Conservation (phyloP, 176 grass and related monocot genomes). For the Phragmites australis region DNA sequence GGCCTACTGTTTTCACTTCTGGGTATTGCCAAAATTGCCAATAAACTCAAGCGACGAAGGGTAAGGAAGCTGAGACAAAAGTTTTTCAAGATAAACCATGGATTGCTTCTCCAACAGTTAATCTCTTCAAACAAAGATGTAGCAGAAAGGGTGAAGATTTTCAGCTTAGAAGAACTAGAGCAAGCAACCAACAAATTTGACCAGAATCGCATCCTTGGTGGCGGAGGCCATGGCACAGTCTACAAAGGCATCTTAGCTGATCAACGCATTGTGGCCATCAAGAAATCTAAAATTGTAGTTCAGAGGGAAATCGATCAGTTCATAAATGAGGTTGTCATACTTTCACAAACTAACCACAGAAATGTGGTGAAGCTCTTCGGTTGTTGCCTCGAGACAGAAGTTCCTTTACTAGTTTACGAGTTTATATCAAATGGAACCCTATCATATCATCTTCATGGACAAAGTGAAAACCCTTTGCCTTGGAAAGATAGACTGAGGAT, state of each 20-base stretch:
- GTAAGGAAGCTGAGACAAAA: conserved; percentile 24
- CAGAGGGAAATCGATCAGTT: conserved; percentile 56
- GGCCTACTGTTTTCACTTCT: conserved; percentile 34
- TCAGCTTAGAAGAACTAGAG: conserved; percentile 51
- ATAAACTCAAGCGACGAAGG: conserved; percentile 25
- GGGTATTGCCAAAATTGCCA: conserved; percentile 23
- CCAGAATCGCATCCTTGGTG: conserved; percentile 40
- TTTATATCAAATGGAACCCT: conserved; percentile 57
- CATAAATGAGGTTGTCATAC: conserved; percentile 64
- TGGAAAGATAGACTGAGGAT: conserved; percentile 55
- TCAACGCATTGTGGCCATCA: conserved; percentile 55
- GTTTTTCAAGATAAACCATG: conserved; percentile 54
- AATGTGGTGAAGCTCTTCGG: conserved; percentile 58
- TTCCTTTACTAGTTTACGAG: conserved; percentile 53
- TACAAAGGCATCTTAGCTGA: conserved; percentile 55
- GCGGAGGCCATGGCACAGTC: conserved; percentile 44
- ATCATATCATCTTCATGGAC: conserved; percentile 30
- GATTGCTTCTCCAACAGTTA: conserved; percentile 49
- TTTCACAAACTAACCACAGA: conserved; percentile 57
- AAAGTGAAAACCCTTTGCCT: conserved; percentile 7
- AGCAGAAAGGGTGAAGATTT: conserved; percentile 47
- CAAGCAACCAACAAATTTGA: conserved; percentile 59
- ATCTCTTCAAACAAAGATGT: conserved; percentile 49
- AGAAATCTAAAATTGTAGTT: conserved; percentile 51
- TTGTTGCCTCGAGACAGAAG: conserved; percentile 45